Evolutionary conservation across 1,139 yeast genomes (phyloP).

Genomic region (Meyerozyma guilliermondii): DNA sequence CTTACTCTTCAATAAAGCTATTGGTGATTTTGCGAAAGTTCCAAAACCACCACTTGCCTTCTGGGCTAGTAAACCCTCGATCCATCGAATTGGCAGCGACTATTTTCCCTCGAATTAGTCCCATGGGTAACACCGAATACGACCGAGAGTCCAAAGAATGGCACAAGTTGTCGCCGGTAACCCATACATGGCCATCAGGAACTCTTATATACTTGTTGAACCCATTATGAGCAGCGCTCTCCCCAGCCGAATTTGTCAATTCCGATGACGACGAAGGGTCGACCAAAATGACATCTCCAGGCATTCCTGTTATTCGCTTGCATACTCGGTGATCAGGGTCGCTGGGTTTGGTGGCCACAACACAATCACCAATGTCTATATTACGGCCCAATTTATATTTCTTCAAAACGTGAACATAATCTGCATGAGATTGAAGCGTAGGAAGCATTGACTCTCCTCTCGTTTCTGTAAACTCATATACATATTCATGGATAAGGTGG

Average conservation of each 20-base stretch:
- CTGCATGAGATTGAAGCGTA: slow-evolving; percentile 68
- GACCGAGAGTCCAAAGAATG: slow-evolving; percentile 89
- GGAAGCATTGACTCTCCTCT: slow-evolving; percentile 96
- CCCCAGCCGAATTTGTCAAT: slow-evolving; percentile 36
- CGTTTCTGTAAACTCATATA: slow-evolving; percentile 77
- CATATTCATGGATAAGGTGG: slow-evolving; percentile 60
- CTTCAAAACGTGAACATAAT: slow-evolving; percentile 78
- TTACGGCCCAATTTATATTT: slow-evolving; percentile 51
- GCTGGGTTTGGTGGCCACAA: slow-evolving; percentile 87
- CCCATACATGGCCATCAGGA: slow-evolving; percentile 95
- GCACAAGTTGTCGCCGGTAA: slow-evolving; percentile 88
- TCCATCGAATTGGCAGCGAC: slow-evolving; percentile 56
- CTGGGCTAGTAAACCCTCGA: slow-evolving; percentile 23
- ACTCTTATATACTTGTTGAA: slow-evolving; percentile 59
- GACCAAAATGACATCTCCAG: slow-evolving; percentile 77
- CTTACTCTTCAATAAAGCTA: slow-evolving; percentile 21
- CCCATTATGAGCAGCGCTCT: slow-evolving; percentile 34
- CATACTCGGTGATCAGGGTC: slow-evolving; percentile 85
- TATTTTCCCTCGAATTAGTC: slow-evolving; percentile 79
- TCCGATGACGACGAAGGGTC: slow-evolving; percentile 70
- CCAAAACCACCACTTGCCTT: slow-evolving; percentile 37
- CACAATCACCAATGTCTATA: slow-evolving; percentile 74
- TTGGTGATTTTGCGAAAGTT: slow-evolving; percentile 53
- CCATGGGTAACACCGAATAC: slow-evolving; percentile 86
- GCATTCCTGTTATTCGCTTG: slow-evolving; percentile 92